Evolutionary conservation across 139 green algal species (phyloP).

Genomic region (Yamagishiella unicocca): DNA sequence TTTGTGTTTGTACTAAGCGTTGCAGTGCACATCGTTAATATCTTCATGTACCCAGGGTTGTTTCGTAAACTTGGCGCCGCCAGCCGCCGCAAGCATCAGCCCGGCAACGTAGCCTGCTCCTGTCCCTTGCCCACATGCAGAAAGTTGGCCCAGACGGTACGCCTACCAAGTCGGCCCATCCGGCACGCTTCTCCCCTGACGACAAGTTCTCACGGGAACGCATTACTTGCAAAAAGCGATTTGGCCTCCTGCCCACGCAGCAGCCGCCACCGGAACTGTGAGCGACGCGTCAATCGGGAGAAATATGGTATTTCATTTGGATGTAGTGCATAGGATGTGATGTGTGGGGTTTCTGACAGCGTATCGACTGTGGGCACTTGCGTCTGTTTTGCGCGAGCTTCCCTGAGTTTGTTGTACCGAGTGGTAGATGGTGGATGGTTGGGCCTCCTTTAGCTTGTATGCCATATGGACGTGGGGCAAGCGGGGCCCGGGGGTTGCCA

Average conservation of each 20-base stretch:
- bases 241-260: slow-evolving; percentile 95
- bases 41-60: too few species aligned
- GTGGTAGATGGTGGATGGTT: too few species aligned
- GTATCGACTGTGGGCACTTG: background rate
- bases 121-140: slow-evolving; percentile 59
- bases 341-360: too few species aligned
- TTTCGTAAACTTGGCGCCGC: too few species aligned
- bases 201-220: slow-evolving; percentile 98
- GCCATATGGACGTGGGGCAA: background rate
- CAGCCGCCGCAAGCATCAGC: background rate
- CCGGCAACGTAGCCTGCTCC: too few species aligned
- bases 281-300: too few species aligned
- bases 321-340: background rate
- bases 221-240: slow-evolving; percentile 93
- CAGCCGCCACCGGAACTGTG: slow-evolving; percentile 65
- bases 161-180: slow-evolving; percentile 89
- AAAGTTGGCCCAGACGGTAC: slow-evolving; percentile 86
- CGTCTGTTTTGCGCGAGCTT: background rate
- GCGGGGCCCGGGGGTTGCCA: background rate
- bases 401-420: too few species aligned
- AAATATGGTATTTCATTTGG: background rate
- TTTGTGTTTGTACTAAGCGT: too few species aligned
- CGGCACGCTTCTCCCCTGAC: slow-evolving; percentile 96
- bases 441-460: background rate
- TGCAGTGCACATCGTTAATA: too few species aligned